These are phyloP conservation scores for Cryptosporidium ubiquitum DNA, from an alignment of 169 alveolate genomes.

Conservation along the genomic window DNA sequence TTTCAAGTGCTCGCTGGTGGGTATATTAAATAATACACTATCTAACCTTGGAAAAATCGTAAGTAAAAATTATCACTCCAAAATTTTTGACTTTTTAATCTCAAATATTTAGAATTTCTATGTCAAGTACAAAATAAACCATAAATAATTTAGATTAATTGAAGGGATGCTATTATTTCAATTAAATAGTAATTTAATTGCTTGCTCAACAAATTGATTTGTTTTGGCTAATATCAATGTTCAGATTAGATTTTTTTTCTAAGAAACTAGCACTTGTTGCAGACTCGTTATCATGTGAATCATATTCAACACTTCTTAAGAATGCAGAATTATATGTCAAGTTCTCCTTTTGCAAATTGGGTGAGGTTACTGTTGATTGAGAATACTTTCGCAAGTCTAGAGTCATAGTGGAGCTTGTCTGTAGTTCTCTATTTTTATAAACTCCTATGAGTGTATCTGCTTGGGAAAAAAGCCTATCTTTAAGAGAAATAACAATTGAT, in stretches of 20 bases:
- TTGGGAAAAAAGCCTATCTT: conserved; percentile 84
- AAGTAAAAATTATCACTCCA: not conserved
- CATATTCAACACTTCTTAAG: conserved; percentile 28
- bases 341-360: not conserved
- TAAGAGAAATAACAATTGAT: conserved; percentile 87
- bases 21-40: not conserved
- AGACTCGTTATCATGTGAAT: not conserved
- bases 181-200: not conserved
- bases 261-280: not conserved
- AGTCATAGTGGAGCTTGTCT: conserved; percentile 81
- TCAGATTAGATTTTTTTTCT: not conserved
- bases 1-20: conserved; percentile 19
- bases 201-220: not conserved
- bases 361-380: not conserved
- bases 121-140: conserved; percentile 16
- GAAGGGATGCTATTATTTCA: not conserved
- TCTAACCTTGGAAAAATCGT: conserved; percentile 63
- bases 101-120: not conserved
- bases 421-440: conserved; percentile 77
- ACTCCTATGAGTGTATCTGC: conserved; percentile 89
- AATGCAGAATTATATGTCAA: not conserved
- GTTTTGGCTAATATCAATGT: not conserved
- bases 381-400: conserved; percentile 77
- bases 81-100: not conserved
- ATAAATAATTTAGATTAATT: not conserved